Base-by-base conservation (phyloP, 2,329 filamentous ascomycete species). In the Didymellaceae sp. region DNA sequence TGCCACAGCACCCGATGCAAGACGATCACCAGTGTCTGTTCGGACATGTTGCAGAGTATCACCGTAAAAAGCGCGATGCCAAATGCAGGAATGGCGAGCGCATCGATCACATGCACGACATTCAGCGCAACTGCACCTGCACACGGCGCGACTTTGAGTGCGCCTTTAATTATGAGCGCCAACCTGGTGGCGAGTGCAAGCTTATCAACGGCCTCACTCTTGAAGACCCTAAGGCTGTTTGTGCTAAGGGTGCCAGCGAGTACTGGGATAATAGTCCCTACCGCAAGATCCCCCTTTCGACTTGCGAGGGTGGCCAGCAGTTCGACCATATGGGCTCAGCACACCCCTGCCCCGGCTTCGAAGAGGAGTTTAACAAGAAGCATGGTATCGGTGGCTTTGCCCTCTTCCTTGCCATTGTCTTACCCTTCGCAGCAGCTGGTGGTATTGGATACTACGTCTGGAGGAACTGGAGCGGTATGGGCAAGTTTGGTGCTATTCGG, bases 91-190 rank as follows among this genome's bases (percentile, higher is more conserved):
- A 96, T 65, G 86, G 88, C 42, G 82, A 83, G 70, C 83, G 82
- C 55, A 83, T 95, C 53, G 68, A 76, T 16, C 63, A 69, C 57
- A 78, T 93, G 20, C 87, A 92, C 73, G 82, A 82, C 59, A 86
- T 90, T 59, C 77, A 77, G 14, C 76, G 82, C 57, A 91, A 95
- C 71, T 99, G 94, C 78, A 80, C 83, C 52, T 99, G 94, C 76
- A 89, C 85, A 7, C 82, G 91, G 43, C 82, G 85, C 51, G 94
- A 99, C 75, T 99, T 87, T 70, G 94, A 99, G 81, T 99, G 90
- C 75, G 93, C 95, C 70, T 99, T 91, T 80, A 99, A 99, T 74
- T 99, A 85, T 73, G 87, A 97, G 70, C 84, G 89, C 37, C 84
- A 89, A 72, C 81, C 77, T 21, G 89, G 92, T 66, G 88, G 88